phyloP scores from a whole-genome alignment of 257 asterid genomes.

The Sherardia arvensis region DNA sequence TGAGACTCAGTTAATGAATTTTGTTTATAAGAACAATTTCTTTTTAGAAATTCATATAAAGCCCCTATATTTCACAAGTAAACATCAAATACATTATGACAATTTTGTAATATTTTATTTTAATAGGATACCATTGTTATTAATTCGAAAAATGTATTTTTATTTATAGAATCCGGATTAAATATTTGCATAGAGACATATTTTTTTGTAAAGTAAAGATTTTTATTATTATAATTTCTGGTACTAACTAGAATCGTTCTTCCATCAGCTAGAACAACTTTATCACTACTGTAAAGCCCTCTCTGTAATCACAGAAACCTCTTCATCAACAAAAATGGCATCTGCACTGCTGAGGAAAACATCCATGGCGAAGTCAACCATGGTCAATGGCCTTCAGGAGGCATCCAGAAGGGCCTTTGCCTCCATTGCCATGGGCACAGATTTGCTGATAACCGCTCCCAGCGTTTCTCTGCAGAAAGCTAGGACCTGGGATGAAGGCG shows the following conservation, averaged over 20 bases:
- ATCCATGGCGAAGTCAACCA: constrained; percentile 30
- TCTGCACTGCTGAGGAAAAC: constrained; percentile 46
- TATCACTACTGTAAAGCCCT: neutral
- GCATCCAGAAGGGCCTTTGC: constrained; percentile 52
- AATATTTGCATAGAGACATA: too few relatives aligned
- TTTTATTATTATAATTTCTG: too few relatives aligned
- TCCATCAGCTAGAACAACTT: neutral
- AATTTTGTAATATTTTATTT: too few relatives aligned
- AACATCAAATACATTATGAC: too few relatives aligned
- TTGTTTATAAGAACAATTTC: too few relatives aligned
- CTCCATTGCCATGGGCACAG: constrained; percentile 71
- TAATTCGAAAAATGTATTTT: too few relatives aligned
- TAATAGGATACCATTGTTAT: too few relatives aligned
- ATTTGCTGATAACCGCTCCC: constrained; percentile 58
- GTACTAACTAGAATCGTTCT: neutral
- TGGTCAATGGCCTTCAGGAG: constrained; percentile 22
- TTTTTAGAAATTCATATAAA: too few relatives aligned
- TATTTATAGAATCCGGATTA: too few relatives aligned
- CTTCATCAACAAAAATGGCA: constrained; percentile 27
- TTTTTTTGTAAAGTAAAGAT: too few relatives aligned
- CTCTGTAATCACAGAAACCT: neutral
- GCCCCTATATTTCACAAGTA: too few relatives aligned
- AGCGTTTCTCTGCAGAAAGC: constrained; percentile 80
- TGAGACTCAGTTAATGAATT: neutral
- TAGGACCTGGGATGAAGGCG: constrained; percentile 95